Evolutionary conservation across 306 rosid genomes (phyloP), one percentile per base, ranked within the genome.

Genomic region (Prunus dulcis): DNA sequence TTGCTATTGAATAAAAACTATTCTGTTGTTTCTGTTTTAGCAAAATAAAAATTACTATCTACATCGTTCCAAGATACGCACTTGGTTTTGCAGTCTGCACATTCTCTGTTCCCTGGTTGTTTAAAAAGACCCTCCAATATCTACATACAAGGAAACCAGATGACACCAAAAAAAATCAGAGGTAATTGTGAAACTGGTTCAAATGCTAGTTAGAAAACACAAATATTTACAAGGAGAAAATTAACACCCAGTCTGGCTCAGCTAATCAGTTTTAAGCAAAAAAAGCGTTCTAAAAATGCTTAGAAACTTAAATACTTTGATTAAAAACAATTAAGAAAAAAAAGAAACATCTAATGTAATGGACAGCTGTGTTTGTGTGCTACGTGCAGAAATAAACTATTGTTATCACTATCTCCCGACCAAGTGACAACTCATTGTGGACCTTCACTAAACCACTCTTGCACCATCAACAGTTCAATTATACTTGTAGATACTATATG

Each of bases 41-140:
- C 9, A 14, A 22, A 49, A 38, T 38, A 38, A n/a, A 11, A 22
- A 18, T 2, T 14, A 50, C 69, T 81, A 19, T 72, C 17, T 69
- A 66, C 22, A 55, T 30, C 14, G 17, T 64, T 69, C 64, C 66
- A 52, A 68, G n/a, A 82, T 63, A 87, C 95, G 65, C 88, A 93
- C 98, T 87, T 93, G 79, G 96, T 79, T 86, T 90, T 93, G 91
- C 98, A 93, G 77, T 93, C 96, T 63, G 98, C 98, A 79, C 98
- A 93, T 82, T 90, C 98, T 79, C 91, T 88, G 70, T 93, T 93
- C 78, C 89, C 96, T 15, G 93, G 91, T 63, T 89, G 80, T 85
- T 90, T 93, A 78, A 90, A 93, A 82, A 93, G 96, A 75, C 98
- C 96, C 83, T 93, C 98, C 75, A 93, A 79, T 84, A 89, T 89